A percentile compares a stretch with the other conserved stretches of the same genome.
Conservation (phyloP, 257 asterid species). For the Leptodermis oblonga region DNA sequence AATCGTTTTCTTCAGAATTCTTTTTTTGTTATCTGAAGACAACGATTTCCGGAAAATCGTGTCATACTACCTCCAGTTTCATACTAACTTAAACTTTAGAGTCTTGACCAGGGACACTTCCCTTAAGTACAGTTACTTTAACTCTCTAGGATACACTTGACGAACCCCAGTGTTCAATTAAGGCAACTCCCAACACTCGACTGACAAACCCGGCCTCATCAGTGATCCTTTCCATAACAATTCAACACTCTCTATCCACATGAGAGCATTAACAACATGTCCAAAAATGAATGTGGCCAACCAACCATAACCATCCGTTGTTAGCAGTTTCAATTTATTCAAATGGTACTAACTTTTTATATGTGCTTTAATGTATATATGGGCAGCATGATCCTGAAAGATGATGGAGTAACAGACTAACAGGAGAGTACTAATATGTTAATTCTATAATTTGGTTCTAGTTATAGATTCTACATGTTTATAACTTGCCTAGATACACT, state of each 20-base stretch:
- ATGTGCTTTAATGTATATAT: background rate
- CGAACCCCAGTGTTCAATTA: too few relatives aligned
- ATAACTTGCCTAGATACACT: background rate
- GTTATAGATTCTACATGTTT: background rate
- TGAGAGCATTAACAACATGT: background rate
- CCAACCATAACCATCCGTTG: background rate
- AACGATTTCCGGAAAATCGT: too few relatives aligned
- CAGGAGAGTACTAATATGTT: background rate
- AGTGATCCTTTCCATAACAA: too few relatives aligned
- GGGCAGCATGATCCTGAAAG: background rate
- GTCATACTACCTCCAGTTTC: too few relatives aligned
- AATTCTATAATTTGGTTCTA: background rate
- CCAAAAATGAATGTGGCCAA: background rate
- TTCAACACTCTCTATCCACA: background rate
- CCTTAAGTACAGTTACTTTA: too few relatives aligned
- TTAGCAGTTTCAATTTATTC: background rate
- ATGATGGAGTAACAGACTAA: background rate
- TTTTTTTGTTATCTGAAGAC: too few relatives aligned
- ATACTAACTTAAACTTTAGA: too few relatives aligned
- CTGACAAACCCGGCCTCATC: too few relatives aligned
- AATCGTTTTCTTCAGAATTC: too few relatives aligned
- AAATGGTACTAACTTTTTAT: background rate
- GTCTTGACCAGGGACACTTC: too few relatives aligned
- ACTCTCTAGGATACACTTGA: too few relatives aligned
- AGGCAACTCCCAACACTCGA: too few relatives aligned